Evolutionary conservation across 192 early-diverging fungal species (phyloP).

Genomic region (Backusella westeae): DNA sequence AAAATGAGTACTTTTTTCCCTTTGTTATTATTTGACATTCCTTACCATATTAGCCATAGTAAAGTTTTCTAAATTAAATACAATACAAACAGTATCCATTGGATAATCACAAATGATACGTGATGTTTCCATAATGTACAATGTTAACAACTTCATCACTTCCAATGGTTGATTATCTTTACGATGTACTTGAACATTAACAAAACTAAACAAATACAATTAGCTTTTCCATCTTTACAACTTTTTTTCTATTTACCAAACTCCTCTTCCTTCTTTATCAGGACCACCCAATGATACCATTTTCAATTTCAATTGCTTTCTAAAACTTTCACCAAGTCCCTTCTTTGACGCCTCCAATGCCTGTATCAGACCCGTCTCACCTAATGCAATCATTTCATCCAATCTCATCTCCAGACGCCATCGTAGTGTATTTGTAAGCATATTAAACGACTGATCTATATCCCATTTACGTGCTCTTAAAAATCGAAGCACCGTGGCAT

Average conservation of each 20-base stretch:
- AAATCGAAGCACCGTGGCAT: slow-evolving; percentile 73
- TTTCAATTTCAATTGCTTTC: slow-evolving; percentile 42
- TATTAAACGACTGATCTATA: slow-evolving; percentile 64
- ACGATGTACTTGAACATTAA: slow-evolving; percentile 51
- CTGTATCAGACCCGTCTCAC: slow-evolving; percentile 37
- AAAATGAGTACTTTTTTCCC: neutral
- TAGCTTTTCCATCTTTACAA: neutral
- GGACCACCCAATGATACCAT: slow-evolving; percentile 51
- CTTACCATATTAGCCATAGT: slow-evolving; percentile 64
- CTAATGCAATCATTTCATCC: slow-evolving; percentile 43
- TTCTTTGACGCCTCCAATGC: slow-evolving; percentile 37
- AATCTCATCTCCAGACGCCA: slow-evolving; percentile 69
- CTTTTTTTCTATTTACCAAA: slow-evolving; percentile 42
- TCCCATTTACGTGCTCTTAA: slow-evolving; percentile 91
- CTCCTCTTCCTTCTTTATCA: slow-evolving; percentile 45
- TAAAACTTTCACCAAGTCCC: slow-evolving; percentile 27
- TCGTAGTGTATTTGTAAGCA: slow-evolving; percentile 66
- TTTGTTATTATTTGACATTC: neutral
- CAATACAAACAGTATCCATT: slow-evolving; percentile 66
- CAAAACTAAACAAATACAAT: slow-evolving; percentile 30
- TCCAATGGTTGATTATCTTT: slow-evolving; percentile 63
- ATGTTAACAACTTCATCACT: slow-evolving; percentile 62
- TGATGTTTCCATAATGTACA: slow-evolving; percentile 74
- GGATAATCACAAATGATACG: slow-evolving; percentile 64
- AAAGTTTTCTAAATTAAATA: slow-evolving; percentile 80